Evolutionary conservation across 148 eudicot genomes (phyloP).

Genomic region (Nyssa sinensis): DNA sequence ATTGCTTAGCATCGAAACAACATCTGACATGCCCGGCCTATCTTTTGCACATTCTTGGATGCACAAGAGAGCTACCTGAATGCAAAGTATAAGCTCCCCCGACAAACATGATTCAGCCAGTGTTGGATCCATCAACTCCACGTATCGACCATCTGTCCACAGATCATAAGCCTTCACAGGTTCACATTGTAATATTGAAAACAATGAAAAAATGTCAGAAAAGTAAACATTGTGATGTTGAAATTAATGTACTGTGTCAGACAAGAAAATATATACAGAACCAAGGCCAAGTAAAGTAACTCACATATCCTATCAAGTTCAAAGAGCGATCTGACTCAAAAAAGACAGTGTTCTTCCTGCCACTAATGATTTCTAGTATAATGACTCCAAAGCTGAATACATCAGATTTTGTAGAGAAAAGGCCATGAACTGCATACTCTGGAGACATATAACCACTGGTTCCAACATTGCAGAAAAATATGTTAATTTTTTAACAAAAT

Average conservation of each 20-base stretch:
- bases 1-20: slow-evolving; percentile 14
- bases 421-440: not conserved
- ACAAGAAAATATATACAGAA: not conserved
- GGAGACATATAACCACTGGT: slow-evolving; percentile 9
- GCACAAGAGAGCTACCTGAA: slow-evolving; percentile 7
- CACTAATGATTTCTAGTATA: slow-evolving; percentile 1
- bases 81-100: not conserved
- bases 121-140: not conserved
- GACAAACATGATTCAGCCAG: not conserved
- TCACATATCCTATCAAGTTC: slow-evolving; percentile 4
- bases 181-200: not conserved
- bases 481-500: not conserved
- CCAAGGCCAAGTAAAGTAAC: not conserved
- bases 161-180: not conserved
- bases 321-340: not conserved
- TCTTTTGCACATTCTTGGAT: slow-evolving; percentile 13
- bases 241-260: not conserved
- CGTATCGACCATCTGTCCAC: not conserved
- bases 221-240: not conserved
- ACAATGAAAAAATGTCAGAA: no score
- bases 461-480: not conserved
- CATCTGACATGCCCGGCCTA: slow-evolving; percentile 7
- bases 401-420: slow-evolving; percentile 7
- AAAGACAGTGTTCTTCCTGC: not conserved
- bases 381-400: slow-evolving; percentile 10